phyloP scores from a whole-genome alignment of 1,284 basidiomycete genomes.

The Termitomyces sp. region DNA sequence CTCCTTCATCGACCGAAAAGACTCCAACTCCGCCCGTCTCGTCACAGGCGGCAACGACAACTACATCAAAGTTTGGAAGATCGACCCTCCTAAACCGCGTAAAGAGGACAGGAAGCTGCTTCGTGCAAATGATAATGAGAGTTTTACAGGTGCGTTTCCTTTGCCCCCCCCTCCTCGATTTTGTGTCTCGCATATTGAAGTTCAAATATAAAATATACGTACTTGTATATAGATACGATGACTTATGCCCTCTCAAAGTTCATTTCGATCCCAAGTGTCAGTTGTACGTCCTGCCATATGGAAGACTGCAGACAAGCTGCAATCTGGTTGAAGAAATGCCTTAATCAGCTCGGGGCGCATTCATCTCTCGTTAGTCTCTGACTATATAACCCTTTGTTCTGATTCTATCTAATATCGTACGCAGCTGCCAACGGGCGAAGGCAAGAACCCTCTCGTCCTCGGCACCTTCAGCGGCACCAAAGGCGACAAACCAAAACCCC shows the following conservation, averaged over 20 bases:
- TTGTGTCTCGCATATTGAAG: neutral
- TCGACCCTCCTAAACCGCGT: constrained; percentile 29
- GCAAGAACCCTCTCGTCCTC: constrained; percentile 78
- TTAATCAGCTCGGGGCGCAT: constrained; percentile 81
- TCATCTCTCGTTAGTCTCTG: constrained; percentile 57
- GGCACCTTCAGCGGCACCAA: constrained; percentile 76
- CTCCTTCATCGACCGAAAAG: constrained; percentile 47
- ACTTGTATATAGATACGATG: constrained; percentile 48
- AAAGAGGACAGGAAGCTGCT: constrained; percentile 7
- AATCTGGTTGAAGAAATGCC: constrained; percentile 83
- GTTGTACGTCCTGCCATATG: constrained; percentile 58
- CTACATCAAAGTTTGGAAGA: constrained; percentile 74
- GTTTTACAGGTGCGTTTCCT: constrained; percentile 6
- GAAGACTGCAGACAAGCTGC: constrained; percentile 93
- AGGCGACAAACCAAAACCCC: constrained; percentile 50
- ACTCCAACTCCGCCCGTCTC: constrained; percentile 38
- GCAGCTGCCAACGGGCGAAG: constrained; percentile 62
- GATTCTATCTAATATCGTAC: neutral
- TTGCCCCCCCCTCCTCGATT: neutral
- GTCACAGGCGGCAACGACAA: constrained; percentile 85
- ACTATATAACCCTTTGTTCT: neutral
- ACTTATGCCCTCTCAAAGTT: constrained; percentile 79
- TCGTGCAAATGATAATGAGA: neutral
- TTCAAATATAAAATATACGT: neutral
- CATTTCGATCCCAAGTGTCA: constrained; percentile 83